Percentiles rank a stretch among this genome's conserved stretches.
phyloP scores from a whole-genome alignment of 208 protist genomes.

The Naegleria fowleri region DNA sequence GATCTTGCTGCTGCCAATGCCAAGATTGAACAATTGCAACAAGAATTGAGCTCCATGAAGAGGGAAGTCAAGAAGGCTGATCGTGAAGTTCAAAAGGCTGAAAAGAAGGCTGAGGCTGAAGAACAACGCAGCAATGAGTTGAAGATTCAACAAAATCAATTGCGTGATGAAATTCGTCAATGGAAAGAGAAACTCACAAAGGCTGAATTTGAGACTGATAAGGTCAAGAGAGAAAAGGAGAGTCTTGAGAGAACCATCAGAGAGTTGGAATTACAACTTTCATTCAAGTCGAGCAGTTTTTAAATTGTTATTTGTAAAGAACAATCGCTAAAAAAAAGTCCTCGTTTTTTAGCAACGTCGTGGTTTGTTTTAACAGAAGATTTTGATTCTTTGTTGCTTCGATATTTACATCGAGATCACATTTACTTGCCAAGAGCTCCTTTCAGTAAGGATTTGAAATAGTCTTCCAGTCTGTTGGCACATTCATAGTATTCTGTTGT shows the following conservation, averaged over 20 bases:
- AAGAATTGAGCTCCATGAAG: neutral
- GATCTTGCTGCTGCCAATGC: neutral
- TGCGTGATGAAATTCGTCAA: neutral
- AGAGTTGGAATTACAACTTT: neutral
- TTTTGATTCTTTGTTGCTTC: too few species aligned
- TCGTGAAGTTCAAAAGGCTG: neutral
- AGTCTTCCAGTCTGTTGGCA: constrained; percentile 11
- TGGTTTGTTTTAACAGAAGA: too few species aligned
- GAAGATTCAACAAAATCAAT: neutral
- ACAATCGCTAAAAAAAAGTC: too few species aligned
- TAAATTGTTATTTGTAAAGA: neutral
- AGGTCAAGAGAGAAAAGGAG: constrained; percentile 10
- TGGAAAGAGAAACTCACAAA: neutral
- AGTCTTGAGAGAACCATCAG: neutral
- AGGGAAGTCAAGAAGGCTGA: constrained; percentile 5
- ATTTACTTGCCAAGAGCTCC: too few species aligned
- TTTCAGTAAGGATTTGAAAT: neutral
- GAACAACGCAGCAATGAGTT: neutral
- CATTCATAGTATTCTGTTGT: constrained; percentile 21
- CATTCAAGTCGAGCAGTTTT: neutral
- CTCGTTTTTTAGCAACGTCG: too few species aligned
- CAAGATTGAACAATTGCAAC: neutral
- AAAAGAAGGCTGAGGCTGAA: neutral
- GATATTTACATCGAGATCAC: too few species aligned
- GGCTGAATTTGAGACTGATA: neutral